These are phyloP conservation scores for Geum urbanum DNA, from an alignment of 306 rosid genomes.

Conservation along the genomic window DNA sequence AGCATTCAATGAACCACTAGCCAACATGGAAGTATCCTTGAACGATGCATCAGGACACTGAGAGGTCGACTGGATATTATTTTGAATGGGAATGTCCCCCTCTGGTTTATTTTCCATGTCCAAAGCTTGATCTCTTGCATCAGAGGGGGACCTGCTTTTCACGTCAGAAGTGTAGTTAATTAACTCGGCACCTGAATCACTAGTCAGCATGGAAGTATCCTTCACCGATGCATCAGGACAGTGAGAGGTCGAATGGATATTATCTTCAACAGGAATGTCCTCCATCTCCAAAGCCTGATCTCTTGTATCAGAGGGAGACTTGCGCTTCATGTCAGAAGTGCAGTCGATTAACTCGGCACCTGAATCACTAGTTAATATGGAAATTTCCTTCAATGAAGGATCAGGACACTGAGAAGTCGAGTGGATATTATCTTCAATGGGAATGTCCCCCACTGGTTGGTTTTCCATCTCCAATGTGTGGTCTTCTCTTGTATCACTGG, in stretches of 20 bases:
- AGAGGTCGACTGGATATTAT: conserved; percentile 17
- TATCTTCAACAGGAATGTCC: conserved; percentile 14
- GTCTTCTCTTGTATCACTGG: no score
- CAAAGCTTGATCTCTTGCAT: conserved; percentile 23
- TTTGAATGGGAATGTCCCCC: conserved; percentile 23
- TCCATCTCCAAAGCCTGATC: background rate
- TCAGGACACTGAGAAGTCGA: conserved; percentile 12
- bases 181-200: no score
- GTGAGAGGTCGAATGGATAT: conserved; percentile 10
- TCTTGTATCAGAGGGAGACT: no score
- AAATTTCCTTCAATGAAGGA: conserved; percentile 2
- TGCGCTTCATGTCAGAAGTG: conserved; percentile 6
- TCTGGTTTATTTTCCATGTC: conserved; percentile 25
- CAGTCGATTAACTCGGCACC: background rate
- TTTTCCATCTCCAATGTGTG: conserved; percentile 6
- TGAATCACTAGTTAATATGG: no score
- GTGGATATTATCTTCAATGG: conserved; percentile 21
- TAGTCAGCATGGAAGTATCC: no score
- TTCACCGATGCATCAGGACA: conserved; percentile 12
- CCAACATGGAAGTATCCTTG: conserved; percentile 16
- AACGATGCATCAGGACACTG: conserved; percentile 12
- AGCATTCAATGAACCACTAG: conserved; percentile 10
- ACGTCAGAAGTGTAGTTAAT: background rate
- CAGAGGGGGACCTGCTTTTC: conserved; percentile 23
- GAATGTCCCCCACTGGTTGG: conserved; percentile 25